Conservation (phyloP, 306 rosid species). For the Vigna hirtella region DNA sequence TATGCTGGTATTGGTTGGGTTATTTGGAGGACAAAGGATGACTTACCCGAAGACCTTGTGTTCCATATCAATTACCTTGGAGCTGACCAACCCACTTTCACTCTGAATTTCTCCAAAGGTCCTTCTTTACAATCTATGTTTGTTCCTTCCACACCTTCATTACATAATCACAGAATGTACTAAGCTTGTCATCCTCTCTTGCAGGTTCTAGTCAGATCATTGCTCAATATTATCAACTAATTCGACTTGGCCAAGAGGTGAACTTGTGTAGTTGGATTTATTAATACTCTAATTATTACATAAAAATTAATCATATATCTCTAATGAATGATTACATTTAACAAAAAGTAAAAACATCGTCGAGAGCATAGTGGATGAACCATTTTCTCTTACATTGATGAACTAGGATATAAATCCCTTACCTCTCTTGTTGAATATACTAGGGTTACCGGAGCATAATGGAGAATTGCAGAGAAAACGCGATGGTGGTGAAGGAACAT, state of each 20-base stretch:
- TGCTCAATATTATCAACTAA: slow-evolving; percentile 71
- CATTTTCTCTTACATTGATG: background rate
- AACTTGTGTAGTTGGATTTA: background rate
- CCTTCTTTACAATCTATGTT: background rate
- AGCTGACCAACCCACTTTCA: slow-evolving; percentile 60
- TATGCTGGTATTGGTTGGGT: slow-evolving; percentile 89
- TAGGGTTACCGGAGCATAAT: slow-evolving; percentile 65
- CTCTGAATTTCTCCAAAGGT: slow-evolving; percentile 61
- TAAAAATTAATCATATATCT: no score
- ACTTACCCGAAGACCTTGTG: slow-evolving; percentile 69
- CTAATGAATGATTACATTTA: no score
- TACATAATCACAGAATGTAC: background rate
- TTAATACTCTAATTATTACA: no score
- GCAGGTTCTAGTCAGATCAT: slow-evolving; percentile 75
- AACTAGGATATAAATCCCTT: background rate
- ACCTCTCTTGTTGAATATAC: background rate
- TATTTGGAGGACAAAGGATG: slow-evolving; percentile 67
- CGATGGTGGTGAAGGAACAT: slow-evolving; percentile 58
- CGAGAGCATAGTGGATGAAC: no score
- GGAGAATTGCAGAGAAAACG: slow-evolving; percentile 67
- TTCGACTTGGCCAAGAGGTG: slow-evolving; percentile 69
- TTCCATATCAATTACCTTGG: slow-evolving; percentile 66
- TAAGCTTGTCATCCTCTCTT: background rate
- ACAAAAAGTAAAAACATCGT: no score
- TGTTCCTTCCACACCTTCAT: background rate